These are phyloP conservation scores for Fusarium caatingaense DNA, from an alignment of 2,329 filamentous ascomycete species.

Conservation along the genomic window DNA sequence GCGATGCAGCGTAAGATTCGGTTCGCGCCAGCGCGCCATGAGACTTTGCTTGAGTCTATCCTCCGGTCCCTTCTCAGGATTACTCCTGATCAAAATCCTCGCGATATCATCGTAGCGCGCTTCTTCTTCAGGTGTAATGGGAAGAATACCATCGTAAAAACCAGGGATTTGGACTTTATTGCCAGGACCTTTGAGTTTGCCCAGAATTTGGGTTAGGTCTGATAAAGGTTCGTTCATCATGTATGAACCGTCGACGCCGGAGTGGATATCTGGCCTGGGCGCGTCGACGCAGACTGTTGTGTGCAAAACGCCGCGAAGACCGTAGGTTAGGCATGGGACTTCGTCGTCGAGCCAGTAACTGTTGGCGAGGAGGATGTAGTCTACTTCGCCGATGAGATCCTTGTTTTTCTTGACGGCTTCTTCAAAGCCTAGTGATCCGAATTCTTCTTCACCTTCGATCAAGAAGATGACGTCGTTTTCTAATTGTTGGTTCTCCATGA, in stretches of 20 bases:
- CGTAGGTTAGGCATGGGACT: slow-evolving; percentile 94
- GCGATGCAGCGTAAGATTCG: slow-evolving; percentile 91
- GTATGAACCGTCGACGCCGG: slow-evolving; percentile 94
- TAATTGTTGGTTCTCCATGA: slow-evolving; percentile 84
- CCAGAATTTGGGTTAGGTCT: slow-evolving; percentile 85
- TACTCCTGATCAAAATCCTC: slow-evolving; percentile 77
- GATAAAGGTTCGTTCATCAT: slow-evolving; percentile 92
- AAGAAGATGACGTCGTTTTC: slow-evolving; percentile 92
- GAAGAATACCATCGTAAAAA: slow-evolving; percentile 88
- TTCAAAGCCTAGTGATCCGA: slow-evolving; percentile 89
- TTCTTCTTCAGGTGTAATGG: slow-evolving; percentile 79
- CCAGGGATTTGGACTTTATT: slow-evolving; percentile 87
- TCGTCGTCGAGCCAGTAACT: slow-evolving; percentile 99
- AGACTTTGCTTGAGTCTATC: slow-evolving; percentile 83
- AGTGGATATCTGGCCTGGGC: slow-evolving; percentile 88
- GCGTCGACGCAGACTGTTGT: slow-evolving; percentile 91
- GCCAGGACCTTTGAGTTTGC: slow-evolving; percentile 81
- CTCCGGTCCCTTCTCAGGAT: slow-evolving; percentile 69
- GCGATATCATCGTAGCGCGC: slow-evolving; percentile 87
- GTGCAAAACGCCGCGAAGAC: slow-evolving; percentile 91
- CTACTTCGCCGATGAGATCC: slow-evolving; percentile 85
- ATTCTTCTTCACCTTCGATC: slow-evolving; percentile 97
- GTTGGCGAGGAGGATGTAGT: slow-evolving; percentile 95
- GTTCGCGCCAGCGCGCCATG: slow-evolving; percentile 95
- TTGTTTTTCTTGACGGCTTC: slow-evolving; percentile 85